A percentile compares a stretch with the other conserved stretches of the same genome.
phyloP scores from a whole-genome alignment of 129 eudicot genomes.

The Flaveria trinervia region DNA sequence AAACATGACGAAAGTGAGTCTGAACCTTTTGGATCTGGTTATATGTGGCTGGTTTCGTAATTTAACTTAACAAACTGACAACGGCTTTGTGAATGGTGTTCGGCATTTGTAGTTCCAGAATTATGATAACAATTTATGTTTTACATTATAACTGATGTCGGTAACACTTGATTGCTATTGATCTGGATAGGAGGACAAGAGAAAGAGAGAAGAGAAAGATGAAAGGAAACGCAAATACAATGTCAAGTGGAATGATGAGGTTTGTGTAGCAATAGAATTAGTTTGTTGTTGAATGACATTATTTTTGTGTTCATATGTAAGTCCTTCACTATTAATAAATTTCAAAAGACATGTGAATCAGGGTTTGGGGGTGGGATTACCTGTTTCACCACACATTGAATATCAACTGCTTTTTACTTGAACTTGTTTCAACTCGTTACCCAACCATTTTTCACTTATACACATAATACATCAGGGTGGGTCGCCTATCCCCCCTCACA shows the following conservation, averaged over 20 bases:
- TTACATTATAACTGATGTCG: background rate
- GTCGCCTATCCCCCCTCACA: no score
- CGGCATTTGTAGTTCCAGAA: background rate
- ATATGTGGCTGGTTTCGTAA: background rate
- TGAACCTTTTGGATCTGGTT: background rate
- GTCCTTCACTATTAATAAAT: no score
- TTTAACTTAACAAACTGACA: conserved; percentile 5
- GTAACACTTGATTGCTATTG: background rate
- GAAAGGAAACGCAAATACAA: conserved; percentile 74
- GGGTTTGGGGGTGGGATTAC: background rate
- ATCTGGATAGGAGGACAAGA: conserved; percentile 59
- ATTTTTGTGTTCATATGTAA: background rate
- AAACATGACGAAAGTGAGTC: background rate
- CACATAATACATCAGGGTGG: no score
- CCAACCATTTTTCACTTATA: background rate
- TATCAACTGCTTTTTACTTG: background rate
- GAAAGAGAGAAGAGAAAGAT: conserved; percentile 73
- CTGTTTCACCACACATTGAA: background rate
- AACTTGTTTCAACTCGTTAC: background rate
- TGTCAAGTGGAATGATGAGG: conserved; percentile 73
- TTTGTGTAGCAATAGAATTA: conserved; percentile 8
- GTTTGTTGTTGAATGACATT: background rate
- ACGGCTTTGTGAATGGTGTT: background rate
- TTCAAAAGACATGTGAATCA: background rate
- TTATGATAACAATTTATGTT: background rate